Conservation (phyloP, 331 rosid species). For the Arachis monticola region DNA sequence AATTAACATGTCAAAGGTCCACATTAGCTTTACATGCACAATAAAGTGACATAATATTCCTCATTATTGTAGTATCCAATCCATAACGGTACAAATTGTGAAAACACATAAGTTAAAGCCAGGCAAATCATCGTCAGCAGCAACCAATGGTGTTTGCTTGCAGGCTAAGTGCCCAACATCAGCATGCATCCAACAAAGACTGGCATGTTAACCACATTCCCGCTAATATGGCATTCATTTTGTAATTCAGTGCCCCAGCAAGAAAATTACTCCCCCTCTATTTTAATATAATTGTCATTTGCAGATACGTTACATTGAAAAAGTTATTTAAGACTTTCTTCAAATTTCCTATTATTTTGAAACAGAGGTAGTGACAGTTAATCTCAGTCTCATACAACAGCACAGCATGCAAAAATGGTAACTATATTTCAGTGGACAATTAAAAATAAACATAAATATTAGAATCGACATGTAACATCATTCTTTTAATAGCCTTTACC, state of each 20-base stretch:
- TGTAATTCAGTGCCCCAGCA: conserved; percentile 1
- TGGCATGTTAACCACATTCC: background rate
- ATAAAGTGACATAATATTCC: background rate
- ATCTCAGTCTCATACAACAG: background rate
- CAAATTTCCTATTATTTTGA: no score
- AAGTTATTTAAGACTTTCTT: no score
- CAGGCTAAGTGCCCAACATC: background rate
- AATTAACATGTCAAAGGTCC: conserved; percentile 18
- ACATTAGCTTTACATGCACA: background rate
- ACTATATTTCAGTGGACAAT: conserved; percentile 13
- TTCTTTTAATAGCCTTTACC: conserved; percentile 17
- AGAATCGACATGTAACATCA: conserved; percentile 21
- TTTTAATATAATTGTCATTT: no score
- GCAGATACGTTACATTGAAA: no score
- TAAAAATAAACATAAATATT: background rate
- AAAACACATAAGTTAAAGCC: background rate
- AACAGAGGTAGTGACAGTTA: no score
- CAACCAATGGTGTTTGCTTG: background rate
- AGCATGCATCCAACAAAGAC: background rate
- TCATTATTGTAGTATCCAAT: background rate
- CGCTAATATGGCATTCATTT: background rate
- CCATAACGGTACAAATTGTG: background rate
- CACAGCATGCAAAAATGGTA: background rate
- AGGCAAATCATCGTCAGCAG: background rate
- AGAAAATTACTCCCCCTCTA: background rate